Base-by-base conservation (phyloP, 2,329 filamentous ascomycete species). In the Aureobasidium pullulans region DNA sequence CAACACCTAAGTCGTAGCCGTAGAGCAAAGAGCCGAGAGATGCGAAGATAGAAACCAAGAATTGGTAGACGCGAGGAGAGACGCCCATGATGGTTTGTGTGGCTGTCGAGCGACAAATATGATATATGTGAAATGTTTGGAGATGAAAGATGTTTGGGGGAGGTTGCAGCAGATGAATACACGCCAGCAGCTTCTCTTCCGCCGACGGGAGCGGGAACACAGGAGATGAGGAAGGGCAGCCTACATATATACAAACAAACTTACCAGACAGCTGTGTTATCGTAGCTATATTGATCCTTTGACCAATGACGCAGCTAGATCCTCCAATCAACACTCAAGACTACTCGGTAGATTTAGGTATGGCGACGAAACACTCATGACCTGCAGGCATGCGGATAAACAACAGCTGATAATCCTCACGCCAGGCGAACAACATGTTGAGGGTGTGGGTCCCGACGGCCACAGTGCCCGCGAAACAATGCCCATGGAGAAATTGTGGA, bases 41-140 rank as follows among this genome's bases (percentile, higher is more conserved):
- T 15, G 75, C 75, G 62, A 79, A 78, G 44, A 71, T 68, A 60
- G 76, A 71, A 54, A 74, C 66, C 42, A 66, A 50, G 47, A 67
- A 66, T 48, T 67, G 66, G 57, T 66, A 66, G 10, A 63, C 60
- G 9, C 62, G 59, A n/a, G 63, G 60, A 53, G 62, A 62, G 62
- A 67, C 44, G 7, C 23, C 43, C 44, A 48, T 48, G 15, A 11
- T 48, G 29, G 11, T 10, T 8, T 8, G 8, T 13, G 34, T 36
- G 34, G 34, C 23, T 66, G 31, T 7, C 19, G 3, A 7, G 7
- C 39, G 13, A 42, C 23, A 3, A 2, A 23, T 23, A n/a, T 15
- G 13, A 15, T 42, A n/a, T 15, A 2, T 2, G 1, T n/a, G 10
- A 4, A 4, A 28, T 15, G n/a, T 15, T n/a, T 4, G 10, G 11